Evolutionary conservation across 177 flowering plant species (phyloP).

Genomic region (Vitis hybrid): DNA sequence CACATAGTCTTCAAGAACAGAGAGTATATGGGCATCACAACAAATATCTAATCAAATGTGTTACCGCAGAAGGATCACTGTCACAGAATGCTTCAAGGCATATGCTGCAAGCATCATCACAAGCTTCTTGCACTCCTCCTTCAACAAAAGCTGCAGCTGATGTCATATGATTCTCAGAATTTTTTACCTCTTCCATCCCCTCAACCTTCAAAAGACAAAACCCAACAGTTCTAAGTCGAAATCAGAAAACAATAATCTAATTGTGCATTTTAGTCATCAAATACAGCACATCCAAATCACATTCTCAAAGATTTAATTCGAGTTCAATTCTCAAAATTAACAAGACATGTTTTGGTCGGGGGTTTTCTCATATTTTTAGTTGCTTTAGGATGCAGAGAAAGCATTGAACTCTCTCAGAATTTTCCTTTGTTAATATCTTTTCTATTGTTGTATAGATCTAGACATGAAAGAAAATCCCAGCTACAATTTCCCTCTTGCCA

Average conservation of each 20-base stretch:
- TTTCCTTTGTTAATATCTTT: too few relatives aligned
- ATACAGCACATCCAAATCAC: neutral
- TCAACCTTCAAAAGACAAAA: conserved; percentile 25
- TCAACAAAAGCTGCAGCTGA: conserved; percentile 93
- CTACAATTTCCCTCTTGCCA: too few relatives aligned
- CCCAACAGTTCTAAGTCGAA: neutral
- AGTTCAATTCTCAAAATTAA: too few relatives aligned
- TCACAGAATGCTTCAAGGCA: conserved; percentile 84
- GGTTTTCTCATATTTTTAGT: too few relatives aligned
- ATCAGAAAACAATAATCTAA: neutral
- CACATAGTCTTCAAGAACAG: neutral
- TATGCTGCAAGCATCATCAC: conserved; percentile 95
- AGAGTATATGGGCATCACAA: neutral
- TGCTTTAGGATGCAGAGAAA: too few relatives aligned
- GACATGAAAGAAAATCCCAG: too few relatives aligned
- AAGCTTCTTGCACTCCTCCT: conserved; percentile 87
- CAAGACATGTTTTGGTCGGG: too few relatives aligned
- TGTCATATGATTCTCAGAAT: conserved; percentile 50
- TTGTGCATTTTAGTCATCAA: neutral
- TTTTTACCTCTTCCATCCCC: conserved; percentile 53
- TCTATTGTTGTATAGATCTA: too few relatives aligned
- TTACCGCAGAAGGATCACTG: conserved; percentile 80
- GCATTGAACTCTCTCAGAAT: too few relatives aligned
- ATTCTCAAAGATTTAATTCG: neutral
- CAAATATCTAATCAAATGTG: neutral